phyloP scores from a whole-genome alignment of 805 yeast species.

The Teunomyces aglyptinius region DNA sequence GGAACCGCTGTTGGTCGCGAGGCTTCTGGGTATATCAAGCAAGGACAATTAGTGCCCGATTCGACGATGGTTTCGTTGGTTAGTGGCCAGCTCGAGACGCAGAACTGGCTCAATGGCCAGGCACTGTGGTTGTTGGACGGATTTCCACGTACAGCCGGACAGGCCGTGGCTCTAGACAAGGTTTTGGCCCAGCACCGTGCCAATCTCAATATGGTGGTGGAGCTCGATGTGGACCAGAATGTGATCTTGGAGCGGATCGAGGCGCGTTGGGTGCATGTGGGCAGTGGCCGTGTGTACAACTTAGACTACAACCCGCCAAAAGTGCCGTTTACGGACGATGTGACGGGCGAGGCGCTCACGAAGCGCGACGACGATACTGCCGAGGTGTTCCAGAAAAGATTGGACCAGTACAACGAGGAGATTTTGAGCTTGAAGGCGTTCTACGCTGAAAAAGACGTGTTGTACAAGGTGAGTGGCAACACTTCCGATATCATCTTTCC shows the following conservation, averaged over 20 bases:
- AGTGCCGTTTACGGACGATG: slow-evolving; percentile 74
- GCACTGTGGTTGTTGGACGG: slow-evolving; percentile 84
- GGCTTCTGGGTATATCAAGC: slow-evolving; percentile 55
- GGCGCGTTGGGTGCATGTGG: slow-evolving; percentile 78
- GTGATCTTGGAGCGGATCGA: slow-evolving; percentile 79
- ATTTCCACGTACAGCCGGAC: slow-evolving; percentile 78
- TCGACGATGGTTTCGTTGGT: slow-evolving; percentile 59
- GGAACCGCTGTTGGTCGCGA: slow-evolving; percentile 53
- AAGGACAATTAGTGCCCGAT: slow-evolving; percentile 78
- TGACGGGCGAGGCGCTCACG: slow-evolving; percentile 82
- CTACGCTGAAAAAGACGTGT: slow-evolving; percentile 46
- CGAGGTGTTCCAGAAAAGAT: slow-evolving; percentile 64
- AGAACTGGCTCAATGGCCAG: slow-evolving; percentile 42
- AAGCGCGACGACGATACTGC: slow-evolving; percentile 84
- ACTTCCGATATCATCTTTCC: slow-evolving; percentile 86
- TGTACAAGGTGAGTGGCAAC: slow-evolving; percentile 63
- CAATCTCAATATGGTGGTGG: slow-evolving; percentile 73
- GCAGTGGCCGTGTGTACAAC: slow-evolving; percentile 86
- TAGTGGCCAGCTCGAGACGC: slow-evolving; percentile 42
- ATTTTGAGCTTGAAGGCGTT: slow-evolving; percentile 65
- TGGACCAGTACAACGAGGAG: slow-evolving; percentile 58
- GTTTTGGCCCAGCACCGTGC: slow-evolving; percentile 39
- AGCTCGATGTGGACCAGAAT: slow-evolving; percentile 80
- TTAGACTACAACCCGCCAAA: slow-evolving; percentile 88
- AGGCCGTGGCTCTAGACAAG: slow-evolving; percentile 60